A percentile compares a stretch with the other conserved stretches of the same genome.
These are phyloP conservation scores for Coemansia sp. DNA, from an alignment of 192 early-diverging fungal genomes.

Conservation along the genomic window DNA sequence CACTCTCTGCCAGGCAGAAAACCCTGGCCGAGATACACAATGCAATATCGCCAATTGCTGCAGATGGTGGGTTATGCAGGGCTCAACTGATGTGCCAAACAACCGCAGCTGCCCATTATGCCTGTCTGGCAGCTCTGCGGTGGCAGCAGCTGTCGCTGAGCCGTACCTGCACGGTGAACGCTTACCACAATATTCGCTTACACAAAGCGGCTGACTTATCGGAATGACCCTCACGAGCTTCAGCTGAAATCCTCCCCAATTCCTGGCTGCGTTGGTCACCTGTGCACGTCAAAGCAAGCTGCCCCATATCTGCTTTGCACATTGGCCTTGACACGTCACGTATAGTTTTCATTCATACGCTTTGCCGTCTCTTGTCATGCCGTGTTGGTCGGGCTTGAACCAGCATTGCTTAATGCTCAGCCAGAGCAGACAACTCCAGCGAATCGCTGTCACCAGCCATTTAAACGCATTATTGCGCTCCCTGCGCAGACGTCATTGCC, in stretches of 20 bases:
- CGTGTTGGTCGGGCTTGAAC: background rate
- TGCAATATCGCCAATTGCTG: background rate
- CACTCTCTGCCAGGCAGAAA: no score
- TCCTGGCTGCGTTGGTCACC: no score
- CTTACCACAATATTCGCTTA: background rate
- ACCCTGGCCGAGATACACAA: no score
- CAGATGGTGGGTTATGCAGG: conserved; percentile 4
- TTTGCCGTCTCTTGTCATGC: background rate
- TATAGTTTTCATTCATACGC: background rate
- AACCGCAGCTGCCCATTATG: conserved; percentile 1
- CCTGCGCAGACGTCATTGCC: background rate
- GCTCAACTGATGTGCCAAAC: conserved; percentile 2
- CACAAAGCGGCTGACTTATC: background rate
- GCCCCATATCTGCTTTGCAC: no score
- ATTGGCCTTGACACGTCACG: background rate
- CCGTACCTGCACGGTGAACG: background rate
- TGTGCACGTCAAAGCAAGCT: background rate
- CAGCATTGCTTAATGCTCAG: background rate
- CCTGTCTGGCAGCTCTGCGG: background rate
- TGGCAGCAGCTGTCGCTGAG: no score
- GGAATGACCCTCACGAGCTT: background rate
- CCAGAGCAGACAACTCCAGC: background rate
- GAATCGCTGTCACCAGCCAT: background rate
- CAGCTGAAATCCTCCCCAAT: background rate
- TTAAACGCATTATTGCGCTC: background rate